Evolutionary conservation across 257 asterid genomes (phyloP).

Genomic region (Asclepias syriaca): DNA sequence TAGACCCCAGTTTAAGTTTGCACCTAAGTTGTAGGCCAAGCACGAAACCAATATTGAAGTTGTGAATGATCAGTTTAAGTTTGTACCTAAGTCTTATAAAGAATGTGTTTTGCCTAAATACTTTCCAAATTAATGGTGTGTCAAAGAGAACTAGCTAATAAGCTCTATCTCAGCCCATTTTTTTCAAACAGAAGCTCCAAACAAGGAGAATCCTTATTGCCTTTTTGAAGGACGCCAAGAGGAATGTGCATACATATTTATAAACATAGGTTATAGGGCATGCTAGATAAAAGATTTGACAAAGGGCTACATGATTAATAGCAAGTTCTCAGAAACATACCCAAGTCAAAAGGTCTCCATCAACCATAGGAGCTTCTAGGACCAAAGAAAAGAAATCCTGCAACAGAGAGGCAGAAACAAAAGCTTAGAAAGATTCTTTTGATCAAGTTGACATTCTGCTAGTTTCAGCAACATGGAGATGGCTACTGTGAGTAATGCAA

Average conservation of each 20-base stretch:
- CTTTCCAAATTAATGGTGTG: background rate
- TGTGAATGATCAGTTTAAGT: no score
- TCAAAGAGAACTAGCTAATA: background rate
- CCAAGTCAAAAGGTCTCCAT: constrained; percentile 91
- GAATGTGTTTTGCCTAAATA: background rate
- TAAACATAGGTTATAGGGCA: background rate
- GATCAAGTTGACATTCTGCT: background rate
- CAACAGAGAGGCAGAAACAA: background rate
- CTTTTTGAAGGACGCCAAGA: background rate
- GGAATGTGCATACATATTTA: background rate
- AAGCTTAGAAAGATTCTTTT: background rate
- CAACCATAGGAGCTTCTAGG: constrained; percentile 77
- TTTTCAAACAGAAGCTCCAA: background rate
- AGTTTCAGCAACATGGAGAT: background rate
- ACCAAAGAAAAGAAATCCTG: constrained; percentile 92
- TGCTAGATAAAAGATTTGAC: background rate
- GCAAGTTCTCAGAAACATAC: constrained; percentile 32
- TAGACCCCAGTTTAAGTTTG: background rate
- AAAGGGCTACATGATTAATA: background rate
- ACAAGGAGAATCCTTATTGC: background rate
- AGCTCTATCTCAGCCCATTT: background rate
- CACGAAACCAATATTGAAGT: background rate
- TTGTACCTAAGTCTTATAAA: no score
- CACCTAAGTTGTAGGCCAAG: background rate
- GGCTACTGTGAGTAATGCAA: background rate